Evolutionary conservation across 192 early-diverging fungal species (phyloP).

Genomic region (Chytriomyces hyalinus): DNA sequence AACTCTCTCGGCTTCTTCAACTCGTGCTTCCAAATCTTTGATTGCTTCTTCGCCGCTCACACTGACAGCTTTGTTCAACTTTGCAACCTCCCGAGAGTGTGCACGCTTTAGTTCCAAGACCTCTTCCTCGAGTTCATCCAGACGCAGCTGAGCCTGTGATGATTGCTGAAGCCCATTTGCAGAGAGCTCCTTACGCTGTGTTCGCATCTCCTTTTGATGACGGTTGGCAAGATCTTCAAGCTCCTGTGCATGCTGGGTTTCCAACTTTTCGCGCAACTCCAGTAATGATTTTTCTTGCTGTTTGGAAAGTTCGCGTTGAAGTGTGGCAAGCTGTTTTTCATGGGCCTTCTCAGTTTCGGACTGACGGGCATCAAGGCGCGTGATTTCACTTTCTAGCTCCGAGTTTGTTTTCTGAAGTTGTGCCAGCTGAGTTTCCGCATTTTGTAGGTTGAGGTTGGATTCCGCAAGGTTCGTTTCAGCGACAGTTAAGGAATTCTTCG

Average conservation of each 20-base stretch:
- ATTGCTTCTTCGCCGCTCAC: conserved; percentile 35
- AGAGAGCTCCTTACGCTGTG: background rate
- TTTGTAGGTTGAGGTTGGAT: background rate
- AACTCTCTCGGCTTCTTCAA: conserved; percentile 25
- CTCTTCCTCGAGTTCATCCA: conserved; percentile 17
- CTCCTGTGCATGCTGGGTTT: conserved; percentile 10
- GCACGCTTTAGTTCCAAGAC: conserved; percentile 10
- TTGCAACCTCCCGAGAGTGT: conserved; percentile 13
- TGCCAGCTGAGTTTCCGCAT: too few relatives aligned
- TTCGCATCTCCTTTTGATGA: conserved; percentile 10
- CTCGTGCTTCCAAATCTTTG: conserved; percentile 22
- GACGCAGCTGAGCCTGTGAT: background rate
- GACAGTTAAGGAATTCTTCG: background rate
- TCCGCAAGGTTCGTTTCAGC: background rate
- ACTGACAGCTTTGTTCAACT: background rate
- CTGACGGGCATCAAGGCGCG: background rate
- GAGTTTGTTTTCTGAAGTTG: background rate
- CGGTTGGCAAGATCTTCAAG: background rate
- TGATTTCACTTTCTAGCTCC: background rate
- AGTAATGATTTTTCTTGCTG: background rate
- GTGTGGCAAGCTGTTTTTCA: background rate
- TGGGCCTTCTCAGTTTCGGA: background rate
- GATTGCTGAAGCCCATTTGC: conserved; percentile 3
- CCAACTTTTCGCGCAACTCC: background rate
- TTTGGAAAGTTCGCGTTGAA: background rate